These are phyloP conservation scores for Clavariopsis aquatica DNA, from an alignment of 495 filamentous ascomycete species.

Conservation along the genomic window DNA sequence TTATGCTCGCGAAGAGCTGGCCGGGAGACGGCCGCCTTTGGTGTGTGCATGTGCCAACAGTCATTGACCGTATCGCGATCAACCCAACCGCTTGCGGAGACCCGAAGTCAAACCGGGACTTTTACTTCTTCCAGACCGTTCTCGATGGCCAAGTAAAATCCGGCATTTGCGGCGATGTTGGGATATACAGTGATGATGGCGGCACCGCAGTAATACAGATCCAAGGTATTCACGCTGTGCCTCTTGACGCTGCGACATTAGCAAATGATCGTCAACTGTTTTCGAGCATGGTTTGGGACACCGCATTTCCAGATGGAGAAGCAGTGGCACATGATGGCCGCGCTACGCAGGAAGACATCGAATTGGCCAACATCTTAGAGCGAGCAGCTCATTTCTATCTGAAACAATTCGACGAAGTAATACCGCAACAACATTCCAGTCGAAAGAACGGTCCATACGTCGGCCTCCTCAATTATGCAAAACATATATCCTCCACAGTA, in stretches of 20 bases:
- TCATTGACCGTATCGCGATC: neutral
- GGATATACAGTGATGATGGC: neutral
- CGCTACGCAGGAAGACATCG: neutral
- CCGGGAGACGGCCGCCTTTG: constrained; percentile 5
- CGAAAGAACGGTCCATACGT: neutral
- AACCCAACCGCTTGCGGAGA: neutral
- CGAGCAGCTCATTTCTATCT: neutral
- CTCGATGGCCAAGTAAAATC: neutral
- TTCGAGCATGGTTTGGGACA: neutral
- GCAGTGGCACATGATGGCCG: neutral
- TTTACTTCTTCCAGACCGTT: no score
- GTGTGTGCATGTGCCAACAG: neutral
- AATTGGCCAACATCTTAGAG: neutral
- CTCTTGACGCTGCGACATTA: neutral
- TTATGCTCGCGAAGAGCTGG: constrained; percentile 3
- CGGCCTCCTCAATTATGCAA: neutral
- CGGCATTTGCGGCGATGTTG: neutral
- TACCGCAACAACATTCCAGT: neutral
- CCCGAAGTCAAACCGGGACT: no score
- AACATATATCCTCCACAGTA: neutral
- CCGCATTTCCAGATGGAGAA: neutral
- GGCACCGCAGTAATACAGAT: neutral
- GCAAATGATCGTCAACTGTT: neutral
- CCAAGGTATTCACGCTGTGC: neutral
- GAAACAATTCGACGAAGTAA: neutral